Conservation (phyloP, 257 asterid species). For the Lycium ferocissimum region DNA sequence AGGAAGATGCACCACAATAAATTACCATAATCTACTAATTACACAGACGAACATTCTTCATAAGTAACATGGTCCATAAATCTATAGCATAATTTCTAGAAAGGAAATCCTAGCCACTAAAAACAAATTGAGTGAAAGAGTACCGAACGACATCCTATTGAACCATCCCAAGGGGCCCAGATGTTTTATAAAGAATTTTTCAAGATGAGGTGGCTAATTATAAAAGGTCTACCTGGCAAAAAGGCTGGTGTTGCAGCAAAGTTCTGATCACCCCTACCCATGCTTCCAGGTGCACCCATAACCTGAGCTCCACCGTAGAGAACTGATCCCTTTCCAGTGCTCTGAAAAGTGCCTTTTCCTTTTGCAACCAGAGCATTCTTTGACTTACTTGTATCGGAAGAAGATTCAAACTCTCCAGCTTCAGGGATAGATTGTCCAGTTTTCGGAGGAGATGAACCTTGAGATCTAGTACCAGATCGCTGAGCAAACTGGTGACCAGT, state of each 20-base stretch:
- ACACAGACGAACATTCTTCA: neutral
- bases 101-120: neutral
- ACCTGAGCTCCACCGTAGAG: slow-evolving; percentile 80
- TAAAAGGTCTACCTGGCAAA: slow-evolving; percentile 67
- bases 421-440: slow-evolving; percentile 41
- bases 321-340: slow-evolving; percentile 71
- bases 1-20: slow-evolving; percentile 22
- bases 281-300: slow-evolving; percentile 70
- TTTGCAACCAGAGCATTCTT: slow-evolving; percentile 67
- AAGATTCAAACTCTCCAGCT: slow-evolving; percentile 61
- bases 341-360: slow-evolving; percentile 70
- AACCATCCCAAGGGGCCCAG: slow-evolving; percentile 6
- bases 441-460: slow-evolving; percentile 71
- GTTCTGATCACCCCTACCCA: slow-evolving; percentile 74
- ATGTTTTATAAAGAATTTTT: slow-evolving; percentile 1
- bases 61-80: neutral
- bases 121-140: slow-evolving; percentile 13
- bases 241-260: slow-evolving; percentile 66
- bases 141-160: neutral
- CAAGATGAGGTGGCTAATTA: neutral
- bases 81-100: slow-evolving; percentile 13
- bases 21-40: neutral
- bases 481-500: slow-evolving; percentile 61
- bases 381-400: slow-evolving; percentile 59
- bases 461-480: slow-evolving; percentile 58